A percentile compares a stretch with the other conserved stretches of the same genome.
These are phyloP conservation scores for Ramaria sp. DNA, from an alignment of 768 basidiomycete genomes.

Conservation along the genomic window DNA sequence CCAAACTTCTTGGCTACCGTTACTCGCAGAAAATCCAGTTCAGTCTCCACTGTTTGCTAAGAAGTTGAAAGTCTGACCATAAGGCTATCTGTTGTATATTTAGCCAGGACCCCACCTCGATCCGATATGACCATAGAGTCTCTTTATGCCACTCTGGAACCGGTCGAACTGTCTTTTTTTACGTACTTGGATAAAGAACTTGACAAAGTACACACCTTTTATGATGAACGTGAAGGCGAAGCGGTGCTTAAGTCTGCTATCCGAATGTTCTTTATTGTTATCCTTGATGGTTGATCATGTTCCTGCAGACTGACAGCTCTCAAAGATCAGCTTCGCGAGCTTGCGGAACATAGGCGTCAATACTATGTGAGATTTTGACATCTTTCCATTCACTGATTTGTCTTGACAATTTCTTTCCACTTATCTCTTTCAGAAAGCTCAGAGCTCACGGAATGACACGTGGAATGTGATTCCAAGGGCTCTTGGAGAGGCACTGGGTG, in stretches of 20 bases:
- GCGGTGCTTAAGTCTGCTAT: slow-evolving; percentile 17
- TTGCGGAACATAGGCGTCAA: slow-evolving; percentile 53
- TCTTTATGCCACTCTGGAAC: slow-evolving; percentile 44
- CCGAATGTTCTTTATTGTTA: background rate
- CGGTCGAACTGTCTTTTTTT: slow-evolving; percentile 63
- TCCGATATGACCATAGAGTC: slow-evolving; percentile 18
- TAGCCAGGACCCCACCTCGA: slow-evolving; percentile 13
- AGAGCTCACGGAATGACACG: background rate
- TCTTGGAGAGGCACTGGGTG: background rate
- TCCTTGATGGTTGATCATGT: background rate
- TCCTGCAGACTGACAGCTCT: slow-evolving; percentile 25
- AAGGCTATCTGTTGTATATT: background rate
- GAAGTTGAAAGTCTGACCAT: slow-evolving; percentile 14
- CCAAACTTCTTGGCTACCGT: background rate
- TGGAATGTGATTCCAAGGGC: slow-evolving; percentile 3
- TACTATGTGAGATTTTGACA: slow-evolving; percentile 34
- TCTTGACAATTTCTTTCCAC: background rate
- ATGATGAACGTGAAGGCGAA: slow-evolving; percentile 56
- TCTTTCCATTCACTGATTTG: background rate
- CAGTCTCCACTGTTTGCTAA: slow-evolving; percentile 9
- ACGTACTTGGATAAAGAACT: slow-evolving; percentile 66
- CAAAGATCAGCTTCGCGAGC: slow-evolving; percentile 60
- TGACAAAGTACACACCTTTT: slow-evolving; percentile 81
- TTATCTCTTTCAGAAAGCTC: background rate
- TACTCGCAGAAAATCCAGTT: background rate